These are phyloP conservation scores for Cladosporium sp. DNA, from an alignment of 2,329 filamentous ascomycete genomes.

Conservation along the genomic window DNA sequence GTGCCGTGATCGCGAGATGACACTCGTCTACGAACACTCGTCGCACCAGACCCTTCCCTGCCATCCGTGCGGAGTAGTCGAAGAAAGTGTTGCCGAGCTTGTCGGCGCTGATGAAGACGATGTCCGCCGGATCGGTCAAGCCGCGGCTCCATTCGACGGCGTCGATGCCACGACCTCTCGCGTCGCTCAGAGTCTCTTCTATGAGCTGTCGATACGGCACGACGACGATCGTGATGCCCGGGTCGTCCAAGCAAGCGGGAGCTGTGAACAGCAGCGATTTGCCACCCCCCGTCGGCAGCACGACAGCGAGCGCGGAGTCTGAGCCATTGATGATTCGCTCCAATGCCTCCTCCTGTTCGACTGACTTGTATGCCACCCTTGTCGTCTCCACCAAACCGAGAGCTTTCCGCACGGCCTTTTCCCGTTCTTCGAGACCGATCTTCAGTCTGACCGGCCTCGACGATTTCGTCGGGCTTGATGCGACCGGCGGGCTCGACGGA, in stretches of 20 bases:
- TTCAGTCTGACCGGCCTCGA: too few species aligned
- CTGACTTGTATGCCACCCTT: too few species aligned
- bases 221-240: constrained; percentile 21
- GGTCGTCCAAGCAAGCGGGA: constrained; percentile 23
- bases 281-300: constrained; percentile 26
- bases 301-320: constrained; percentile 25
- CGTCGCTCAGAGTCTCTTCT: too few species aligned
- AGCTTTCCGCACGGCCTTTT: too few species aligned
- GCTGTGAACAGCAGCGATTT: constrained; percentile 33
- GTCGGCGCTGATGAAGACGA: neutral
- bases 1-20: constrained; percentile 25
- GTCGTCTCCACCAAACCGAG: too few species aligned
- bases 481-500: too few species aligned
- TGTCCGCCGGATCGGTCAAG: neutral
- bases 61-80: constrained; percentile 17
- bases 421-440: too few species aligned
- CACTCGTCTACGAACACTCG: constrained; percentile 25
- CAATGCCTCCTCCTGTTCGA: too few species aligned
- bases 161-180: too few species aligned
- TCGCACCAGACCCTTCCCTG: constrained; percentile 22
- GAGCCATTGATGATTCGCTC: too few species aligned
- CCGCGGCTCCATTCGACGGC: neutral
- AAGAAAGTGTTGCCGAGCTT: too few species aligned
- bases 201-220: neutral
- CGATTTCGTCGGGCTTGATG: too few species aligned